Conservation (phyloP, 768 basidiomycete genomes). For the Auriscalpium microsporum region DNA sequence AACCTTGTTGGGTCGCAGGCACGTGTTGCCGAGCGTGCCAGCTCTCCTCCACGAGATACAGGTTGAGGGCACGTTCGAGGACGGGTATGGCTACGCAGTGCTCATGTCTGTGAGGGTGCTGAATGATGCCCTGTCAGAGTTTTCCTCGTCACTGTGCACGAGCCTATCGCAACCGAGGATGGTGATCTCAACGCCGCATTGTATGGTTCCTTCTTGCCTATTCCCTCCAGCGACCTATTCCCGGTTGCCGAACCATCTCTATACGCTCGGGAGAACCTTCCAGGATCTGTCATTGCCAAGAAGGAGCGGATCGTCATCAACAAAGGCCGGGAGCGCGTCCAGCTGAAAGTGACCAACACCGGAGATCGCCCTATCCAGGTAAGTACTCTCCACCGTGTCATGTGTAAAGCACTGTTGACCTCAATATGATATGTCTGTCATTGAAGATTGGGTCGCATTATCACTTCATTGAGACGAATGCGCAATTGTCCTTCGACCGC, state of each 20-base stretch:
- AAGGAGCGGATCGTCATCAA: constrained; percentile 70
- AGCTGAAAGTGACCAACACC: constrained; percentile 75
- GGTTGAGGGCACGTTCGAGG: constrained; percentile 87
- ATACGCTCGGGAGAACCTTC: constrained; percentile 45
- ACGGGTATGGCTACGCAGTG: constrained; percentile 47
- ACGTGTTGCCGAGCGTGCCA: constrained; percentile 80
- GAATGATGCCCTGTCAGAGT: constrained; percentile 37
- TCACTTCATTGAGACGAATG: constrained; percentile 88
- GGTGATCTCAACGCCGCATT: constrained; percentile 78
- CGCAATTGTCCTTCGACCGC: constrained; percentile 75
- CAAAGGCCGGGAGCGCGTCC: constrained; percentile 56
- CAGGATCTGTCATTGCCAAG: constrained; percentile 69
- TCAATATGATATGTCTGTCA: constrained; percentile 8
- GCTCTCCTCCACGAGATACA: constrained; percentile 78
- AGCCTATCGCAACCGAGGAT: constrained; percentile 80
- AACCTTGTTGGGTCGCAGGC: constrained; percentile 74
- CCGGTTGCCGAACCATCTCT: constrained; percentile 40
- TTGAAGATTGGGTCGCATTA: constrained; percentile 86
- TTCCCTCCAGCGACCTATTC: constrained; percentile 62
- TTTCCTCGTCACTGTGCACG: constrained; percentile 96
- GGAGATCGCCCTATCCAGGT: constrained; percentile 94
- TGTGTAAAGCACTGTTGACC: background rate
- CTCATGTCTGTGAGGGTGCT: background rate
- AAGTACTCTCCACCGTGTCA: constrained; percentile 12
- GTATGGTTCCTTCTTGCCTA: constrained; percentile 90